Evolutionary conservation across 176 grass and related monocot species (phyloP).

Genomic region (Triticum urartu): DNA sequence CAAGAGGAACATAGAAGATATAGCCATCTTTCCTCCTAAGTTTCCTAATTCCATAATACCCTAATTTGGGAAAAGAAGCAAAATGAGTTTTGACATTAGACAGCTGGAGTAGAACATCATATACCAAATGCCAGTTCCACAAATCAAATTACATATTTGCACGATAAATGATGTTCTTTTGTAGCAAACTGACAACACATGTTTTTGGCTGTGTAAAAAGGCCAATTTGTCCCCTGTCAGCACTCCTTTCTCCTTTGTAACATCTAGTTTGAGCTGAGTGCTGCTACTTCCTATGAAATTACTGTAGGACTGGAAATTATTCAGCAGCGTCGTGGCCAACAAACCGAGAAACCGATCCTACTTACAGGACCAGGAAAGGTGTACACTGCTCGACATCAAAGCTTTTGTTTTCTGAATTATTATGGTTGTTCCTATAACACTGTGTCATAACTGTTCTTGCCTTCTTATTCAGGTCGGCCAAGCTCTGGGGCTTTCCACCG

Average conservation of each 20-base stretch:
- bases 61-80: neutral
- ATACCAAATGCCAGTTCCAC: neutral
- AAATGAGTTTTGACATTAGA: neutral
- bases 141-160: neutral
- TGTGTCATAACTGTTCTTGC: neutral
- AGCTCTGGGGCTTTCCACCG: slow-evolving; percentile 85
- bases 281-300: neutral
- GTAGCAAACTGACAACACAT: neutral
- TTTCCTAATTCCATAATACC: neutral
- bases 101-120: neutral
- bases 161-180: neutral
- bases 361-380: slow-evolving; percentile 96
- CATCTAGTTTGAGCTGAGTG: neutral
- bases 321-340: slow-evolving; percentile 67
- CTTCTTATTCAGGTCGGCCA: slow-evolving; percentile 68
- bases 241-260: neutral
- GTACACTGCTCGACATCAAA: neutral
- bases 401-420: neutral
- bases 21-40: neutral
- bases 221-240: neutral
- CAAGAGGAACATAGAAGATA: neutral
- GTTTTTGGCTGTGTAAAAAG: neutral
- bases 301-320: slow-evolving; percentile 63
- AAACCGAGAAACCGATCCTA: slow-evolving; percentile 79
- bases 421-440: neutral